Percentiles rank a stretch among this genome's conserved stretches.
phyloP scores from a whole-genome alignment of 148 eudicot species.

The Camellia granthamiana region DNA sequence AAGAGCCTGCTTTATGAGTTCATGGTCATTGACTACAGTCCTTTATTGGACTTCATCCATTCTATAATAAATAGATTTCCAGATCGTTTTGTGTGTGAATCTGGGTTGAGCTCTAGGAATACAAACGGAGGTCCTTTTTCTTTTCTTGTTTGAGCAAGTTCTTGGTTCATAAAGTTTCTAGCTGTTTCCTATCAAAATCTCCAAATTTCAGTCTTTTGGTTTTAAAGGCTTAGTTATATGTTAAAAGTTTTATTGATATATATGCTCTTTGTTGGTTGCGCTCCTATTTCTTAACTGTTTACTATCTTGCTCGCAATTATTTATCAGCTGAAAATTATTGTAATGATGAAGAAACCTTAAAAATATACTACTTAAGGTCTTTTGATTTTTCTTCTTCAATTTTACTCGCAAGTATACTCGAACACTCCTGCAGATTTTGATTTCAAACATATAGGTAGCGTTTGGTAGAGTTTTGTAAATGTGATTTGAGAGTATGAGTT shows the following conservation, averaged over 20 bases:
- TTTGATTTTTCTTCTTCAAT: constrained; percentile 9
- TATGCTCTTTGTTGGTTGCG: neutral
- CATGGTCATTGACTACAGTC: neutral
- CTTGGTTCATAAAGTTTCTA: neutral
- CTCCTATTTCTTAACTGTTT: neutral
- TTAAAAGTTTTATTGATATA: neutral
- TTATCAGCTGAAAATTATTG: neutral
- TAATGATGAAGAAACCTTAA: neutral
- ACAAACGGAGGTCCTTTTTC: neutral
- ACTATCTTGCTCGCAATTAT: neutral
- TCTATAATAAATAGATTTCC: neutral
- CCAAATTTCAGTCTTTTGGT: neutral
- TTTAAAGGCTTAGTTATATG: neutral
- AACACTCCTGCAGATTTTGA: constrained; percentile 35
- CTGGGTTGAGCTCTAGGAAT: neutral
- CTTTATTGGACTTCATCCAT: neutral
- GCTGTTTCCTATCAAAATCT: neutral
- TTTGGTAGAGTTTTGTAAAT: no score
- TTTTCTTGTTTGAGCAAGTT: neutral
- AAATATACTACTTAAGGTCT: neutral
- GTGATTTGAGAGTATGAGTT: no score
- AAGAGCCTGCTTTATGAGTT: neutral
- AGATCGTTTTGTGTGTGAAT: neutral
- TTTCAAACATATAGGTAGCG: no score
- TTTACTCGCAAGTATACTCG: constrained; percentile 64